A percentile compares a stretch with the other conserved stretches of the same genome.
phyloP scores from a whole-genome alignment of 768 basidiomycete genomes.

The Chiua virens region DNA sequence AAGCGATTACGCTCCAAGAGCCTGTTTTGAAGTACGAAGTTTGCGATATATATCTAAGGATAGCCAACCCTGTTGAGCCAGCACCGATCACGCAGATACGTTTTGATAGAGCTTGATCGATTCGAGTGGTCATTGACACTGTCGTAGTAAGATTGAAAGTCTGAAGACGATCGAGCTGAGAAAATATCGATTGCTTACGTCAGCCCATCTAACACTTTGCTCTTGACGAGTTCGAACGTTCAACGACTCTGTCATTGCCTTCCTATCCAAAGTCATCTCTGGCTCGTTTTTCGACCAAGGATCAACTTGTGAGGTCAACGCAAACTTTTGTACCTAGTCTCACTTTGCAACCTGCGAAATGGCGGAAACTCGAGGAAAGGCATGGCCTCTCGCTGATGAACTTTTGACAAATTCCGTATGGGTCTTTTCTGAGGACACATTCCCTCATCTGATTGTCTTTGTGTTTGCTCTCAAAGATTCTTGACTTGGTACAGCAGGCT shows the following conservation, averaged over 20 bases:
- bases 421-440: slow-evolving; percentile 8
- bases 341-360: slow-evolving; percentile 36
- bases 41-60: slow-evolving; percentile 64
- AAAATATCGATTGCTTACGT: slow-evolving; percentile 11
- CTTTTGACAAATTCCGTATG: slow-evolving; percentile 86
- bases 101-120: slow-evolving; percentile 20
- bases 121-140: slow-evolving; percentile 5
- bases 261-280: no score
- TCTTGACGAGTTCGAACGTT: no score
- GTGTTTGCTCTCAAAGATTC: slow-evolving; percentile 55
- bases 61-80: slow-evolving; percentile 72
- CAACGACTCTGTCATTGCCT: no score
- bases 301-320: slow-evolving; percentile 83
- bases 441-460: background rate
- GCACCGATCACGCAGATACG: slow-evolving; percentile 73
- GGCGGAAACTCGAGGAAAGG: slow-evolving; percentile 73
- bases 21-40: slow-evolving; percentile 54
- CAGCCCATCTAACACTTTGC: background rate
- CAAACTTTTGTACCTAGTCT: slow-evolving; percentile 3
- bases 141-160: background rate
- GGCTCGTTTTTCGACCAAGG: slow-evolving; percentile 63
- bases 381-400: slow-evolving; percentile 86
- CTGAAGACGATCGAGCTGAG: no score
- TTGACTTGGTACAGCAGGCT: slow-evolving; percentile 94
- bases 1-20: slow-evolving; percentile 62